Conservation (phyloP, 2,329 filamentous ascomycete genomes). For the Ophiostoma pallidulum region DNA sequence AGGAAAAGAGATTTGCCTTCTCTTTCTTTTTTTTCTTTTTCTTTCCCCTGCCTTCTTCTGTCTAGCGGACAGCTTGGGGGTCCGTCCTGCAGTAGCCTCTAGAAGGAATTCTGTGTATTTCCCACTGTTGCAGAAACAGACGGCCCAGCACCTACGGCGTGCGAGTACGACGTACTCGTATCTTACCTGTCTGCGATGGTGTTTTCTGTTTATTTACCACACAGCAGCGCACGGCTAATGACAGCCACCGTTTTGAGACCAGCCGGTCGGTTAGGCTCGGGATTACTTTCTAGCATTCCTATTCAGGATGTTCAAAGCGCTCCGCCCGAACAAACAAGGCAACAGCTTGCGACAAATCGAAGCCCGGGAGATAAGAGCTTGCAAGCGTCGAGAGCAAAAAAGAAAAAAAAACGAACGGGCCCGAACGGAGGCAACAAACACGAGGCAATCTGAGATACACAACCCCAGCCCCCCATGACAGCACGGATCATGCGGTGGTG, state of each 20-base stretch:
- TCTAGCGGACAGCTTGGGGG: neutral
- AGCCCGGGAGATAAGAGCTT: neutral
- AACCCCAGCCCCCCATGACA: conserved; percentile 4
- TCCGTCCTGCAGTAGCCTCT: neutral
- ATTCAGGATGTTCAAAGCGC: neutral
- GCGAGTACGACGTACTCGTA: neutral
- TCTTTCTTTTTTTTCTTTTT: neutral
- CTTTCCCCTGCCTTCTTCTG: neutral
- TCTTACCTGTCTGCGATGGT: neutral
- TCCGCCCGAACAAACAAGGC: no score
- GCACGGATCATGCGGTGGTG: conserved; percentile 7
- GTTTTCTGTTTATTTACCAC: neutral
- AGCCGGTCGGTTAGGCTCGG: conserved; percentile 10
- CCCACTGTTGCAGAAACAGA: no score
- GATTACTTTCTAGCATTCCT: neutral
- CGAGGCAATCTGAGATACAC: neutral
- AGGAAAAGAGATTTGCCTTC: no score
- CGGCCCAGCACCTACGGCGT: no score
- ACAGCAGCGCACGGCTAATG: neutral
- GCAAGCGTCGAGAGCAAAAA: neutral
- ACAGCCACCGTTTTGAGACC: neutral
- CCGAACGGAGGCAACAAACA: neutral
- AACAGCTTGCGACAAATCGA: no score
- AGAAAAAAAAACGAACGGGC: neutral
- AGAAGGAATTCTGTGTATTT: no score